phyloP scores from a whole-genome alignment of 2,329 filamentous ascomycete genomes.

The Colletotrichum cuscutae region DNA sequence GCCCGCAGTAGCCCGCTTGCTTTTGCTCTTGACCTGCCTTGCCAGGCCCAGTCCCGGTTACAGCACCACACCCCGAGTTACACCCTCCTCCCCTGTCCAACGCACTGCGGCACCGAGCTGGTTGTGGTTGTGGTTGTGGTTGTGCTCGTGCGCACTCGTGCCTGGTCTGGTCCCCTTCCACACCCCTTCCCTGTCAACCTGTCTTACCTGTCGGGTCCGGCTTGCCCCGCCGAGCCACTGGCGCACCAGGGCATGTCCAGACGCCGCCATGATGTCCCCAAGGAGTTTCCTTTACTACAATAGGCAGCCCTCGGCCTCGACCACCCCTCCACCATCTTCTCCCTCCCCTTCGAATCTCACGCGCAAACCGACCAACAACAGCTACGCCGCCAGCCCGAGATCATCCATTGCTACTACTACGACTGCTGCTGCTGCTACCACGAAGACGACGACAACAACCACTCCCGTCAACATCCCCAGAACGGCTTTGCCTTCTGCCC shows the following conservation, averaged over 20 bases:
- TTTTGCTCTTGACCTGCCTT: not conserved
- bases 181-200: slow-evolving; percentile 34
- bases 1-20: slow-evolving; percentile 1
- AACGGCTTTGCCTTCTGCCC: slow-evolving; percentile 33
- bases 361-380: slow-evolving; percentile 23
- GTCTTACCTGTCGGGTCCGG: slow-evolving; percentile 34
- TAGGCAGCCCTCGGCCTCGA: slow-evolving; percentile 34
- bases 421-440: not conserved
- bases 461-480: slow-evolving; percentile 17
- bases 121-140: slow-evolving; percentile 13
- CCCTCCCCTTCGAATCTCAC: slow-evolving; percentile 10
- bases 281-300: slow-evolving; percentile 39
- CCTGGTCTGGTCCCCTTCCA: slow-evolving; percentile 30
- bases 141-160: slow-evolving; percentile 21
- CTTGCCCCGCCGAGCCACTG: slow-evolving; percentile 35
- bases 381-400: slow-evolving; percentile 4
- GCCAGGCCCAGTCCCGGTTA: not conserved
- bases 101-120: slow-evolving; percentile 20
- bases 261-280: slow-evolving; percentile 37
- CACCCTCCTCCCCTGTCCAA: slow-evolving; percentile 1
- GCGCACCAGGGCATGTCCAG: slow-evolving; percentile 35
- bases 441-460: not conserved
- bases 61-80: not conserved
- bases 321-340: slow-evolving; percentile 13
- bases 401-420: not conserved